Evolutionary conservation across 2,329 filamentous ascomycete species (phyloP).

Genomic region (Karstenula rhodostoma): DNA sequence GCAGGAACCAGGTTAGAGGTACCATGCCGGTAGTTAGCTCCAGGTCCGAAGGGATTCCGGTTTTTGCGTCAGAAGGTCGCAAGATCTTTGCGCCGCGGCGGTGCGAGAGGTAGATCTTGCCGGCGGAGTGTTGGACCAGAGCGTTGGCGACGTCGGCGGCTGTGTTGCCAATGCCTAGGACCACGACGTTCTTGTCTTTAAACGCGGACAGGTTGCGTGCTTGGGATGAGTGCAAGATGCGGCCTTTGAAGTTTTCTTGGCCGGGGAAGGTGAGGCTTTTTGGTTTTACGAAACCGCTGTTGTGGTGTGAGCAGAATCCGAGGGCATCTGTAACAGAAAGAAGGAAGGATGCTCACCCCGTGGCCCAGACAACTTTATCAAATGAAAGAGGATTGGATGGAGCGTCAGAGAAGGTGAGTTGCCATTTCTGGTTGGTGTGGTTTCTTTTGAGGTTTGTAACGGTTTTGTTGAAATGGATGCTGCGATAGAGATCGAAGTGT

Average conservation of each 20-base stretch:
- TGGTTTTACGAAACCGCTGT: neutral
- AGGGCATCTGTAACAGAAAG: no score
- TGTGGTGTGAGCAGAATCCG: neutral
- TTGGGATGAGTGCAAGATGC: neutral
- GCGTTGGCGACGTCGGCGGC: conserved; percentile 36
- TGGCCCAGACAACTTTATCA: conserved; percentile 4
- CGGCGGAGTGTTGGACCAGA: conserved; percentile 25
- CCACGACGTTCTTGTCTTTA: conserved; percentile 24
- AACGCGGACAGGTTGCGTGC: neutral
- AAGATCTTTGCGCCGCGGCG: conserved; percentile 33
- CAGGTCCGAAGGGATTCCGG: neutral
- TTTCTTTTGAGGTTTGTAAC: conserved; percentile 1
- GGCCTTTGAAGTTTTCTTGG: neutral
- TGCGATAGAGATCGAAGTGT: conserved; percentile 1
- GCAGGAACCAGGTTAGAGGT: conserved; percentile 23
- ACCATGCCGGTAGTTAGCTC: neutral
- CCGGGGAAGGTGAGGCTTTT: neutral
- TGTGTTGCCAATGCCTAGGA: conserved; percentile 37
- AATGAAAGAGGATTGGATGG: neutral
- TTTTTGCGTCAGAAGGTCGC: neutral
- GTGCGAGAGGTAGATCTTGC: conserved; percentile 34
- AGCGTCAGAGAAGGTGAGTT: neutral
- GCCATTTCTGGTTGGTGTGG: neutral
- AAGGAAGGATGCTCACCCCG: neutral
- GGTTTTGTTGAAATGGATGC: conserved; percentile 1